Percentiles rank a stretch among this genome's conserved stretches.
These are phyloP conservation scores for Ceratobasidium sp. DNA, from an alignment of 1,284 basidiomycete species.

Conservation along the genomic window DNA sequence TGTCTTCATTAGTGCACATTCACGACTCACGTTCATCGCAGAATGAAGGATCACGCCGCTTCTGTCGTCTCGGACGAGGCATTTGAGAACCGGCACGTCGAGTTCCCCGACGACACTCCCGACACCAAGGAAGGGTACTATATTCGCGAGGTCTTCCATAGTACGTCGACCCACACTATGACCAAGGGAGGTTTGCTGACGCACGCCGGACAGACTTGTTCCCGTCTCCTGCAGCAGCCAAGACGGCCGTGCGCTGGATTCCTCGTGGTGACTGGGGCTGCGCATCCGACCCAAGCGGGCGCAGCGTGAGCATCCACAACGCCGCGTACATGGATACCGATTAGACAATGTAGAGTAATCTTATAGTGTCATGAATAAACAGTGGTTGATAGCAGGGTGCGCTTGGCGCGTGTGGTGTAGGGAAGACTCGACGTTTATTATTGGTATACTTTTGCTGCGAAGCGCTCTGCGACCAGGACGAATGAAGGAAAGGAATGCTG, in stretches of 20 bases:
- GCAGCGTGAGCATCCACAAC: slow-evolving; percentile 95
- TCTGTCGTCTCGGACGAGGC: slow-evolving; percentile 79
- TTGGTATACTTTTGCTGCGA: slow-evolving; percentile 16
- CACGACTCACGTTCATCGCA: slow-evolving; percentile 49
- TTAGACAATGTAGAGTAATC: slow-evolving; percentile 5
- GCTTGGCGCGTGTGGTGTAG: too few relatives aligned
- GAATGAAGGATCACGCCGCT: slow-evolving; percentile 90
- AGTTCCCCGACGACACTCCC: slow-evolving; percentile 84
- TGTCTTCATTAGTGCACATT: background rate
- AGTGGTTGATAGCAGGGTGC: background rate
- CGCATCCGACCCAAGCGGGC: slow-evolving; percentile 89
- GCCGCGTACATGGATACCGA: slow-evolving; percentile 69
- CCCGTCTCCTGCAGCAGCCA: slow-evolving; percentile 84
- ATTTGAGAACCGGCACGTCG: slow-evolving; percentile 74
- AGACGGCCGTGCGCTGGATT: slow-evolving; percentile 94
- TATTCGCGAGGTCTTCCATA: slow-evolving; percentile 93
- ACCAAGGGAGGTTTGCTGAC: slow-evolving; percentile 3
- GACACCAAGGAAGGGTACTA: slow-evolving; percentile 98
- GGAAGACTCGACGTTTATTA: slow-evolving; percentile 21
- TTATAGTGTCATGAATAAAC: slow-evolving; percentile 22
- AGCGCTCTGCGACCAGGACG: background rate
- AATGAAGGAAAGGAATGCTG: background rate
- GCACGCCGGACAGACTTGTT: slow-evolving; percentile 64
- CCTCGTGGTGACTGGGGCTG: slow-evolving; percentile 97
- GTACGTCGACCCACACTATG: slow-evolving; percentile 53